Base-by-base conservation (phyloP, 768 basidiomycete genomes). In the Mycena indigotica region DNA sequence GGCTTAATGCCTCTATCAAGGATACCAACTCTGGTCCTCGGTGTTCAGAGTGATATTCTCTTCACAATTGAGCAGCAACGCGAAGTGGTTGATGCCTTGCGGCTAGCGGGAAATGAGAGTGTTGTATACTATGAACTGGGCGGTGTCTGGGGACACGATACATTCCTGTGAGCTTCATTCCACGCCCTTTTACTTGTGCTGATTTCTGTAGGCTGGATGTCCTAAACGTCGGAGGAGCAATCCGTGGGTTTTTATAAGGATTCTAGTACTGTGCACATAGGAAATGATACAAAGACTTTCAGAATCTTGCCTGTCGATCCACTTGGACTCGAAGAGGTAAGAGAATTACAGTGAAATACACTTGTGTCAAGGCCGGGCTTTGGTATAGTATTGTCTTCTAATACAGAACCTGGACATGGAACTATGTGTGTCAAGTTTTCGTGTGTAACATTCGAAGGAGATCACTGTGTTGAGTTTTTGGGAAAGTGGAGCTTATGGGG, bases 71-170 rank as follows among this genome's bases (percentile, higher is more conserved):
- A 98, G 67, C 97, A 99, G 73, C 97, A 98, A 70, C 80, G 96
- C 35, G 97, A 99, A 74, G 78, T 96, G 6, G 94, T 88, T 4
- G 94, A 97, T 70, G 96, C 95, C 23, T 74, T 99, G 60, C 84
- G 93, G 58, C 84, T 93, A 83, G 86, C 89, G 1, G 97, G 97
- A 0, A 98, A 98, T 71, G 73, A 85, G 16, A 77, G 81, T 56
- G 97, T 99, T 25, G 89, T 91, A 58, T 98, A 98, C 72, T 99
- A 96, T 70, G 97, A 98, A 73, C 82, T 98, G 2, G 96, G 96
- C 25, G 95, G 96, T 8, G 95, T 98, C n/a, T 98, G 95, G 95
- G 97, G 97, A 1, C 96, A 99, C 68, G 96, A 99, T 73, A 98
- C 95, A 21, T 98, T 98, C 77, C 76, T 98, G 86, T 89, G 66